Base-by-base conservation (phyloP, 2,329 filamentous ascomycete species). In the Epicoccum sorghinum region DNA sequence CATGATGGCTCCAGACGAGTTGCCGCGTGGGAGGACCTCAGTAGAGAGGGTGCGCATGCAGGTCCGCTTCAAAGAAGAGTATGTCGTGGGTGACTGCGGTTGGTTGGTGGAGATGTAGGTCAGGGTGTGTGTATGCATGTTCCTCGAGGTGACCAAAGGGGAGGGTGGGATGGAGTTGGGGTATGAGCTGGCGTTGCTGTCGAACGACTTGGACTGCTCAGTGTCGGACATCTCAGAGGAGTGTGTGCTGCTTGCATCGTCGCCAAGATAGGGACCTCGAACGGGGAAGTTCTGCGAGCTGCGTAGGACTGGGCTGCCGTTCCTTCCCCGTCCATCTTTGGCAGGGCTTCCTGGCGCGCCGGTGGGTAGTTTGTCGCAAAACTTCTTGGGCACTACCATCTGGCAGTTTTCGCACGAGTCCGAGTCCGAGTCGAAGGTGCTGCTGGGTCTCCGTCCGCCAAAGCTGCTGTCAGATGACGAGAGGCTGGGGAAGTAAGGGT, bases 91-190 rank as follows among this genome's bases (percentile, higher is more conserved):
- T 30, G 82, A 80, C 18, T 80, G 76, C 6, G 83, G 83, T 25
- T 82, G 81, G 48, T 80, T 81, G 30, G 82, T 79, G n/a, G 83
- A 83, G 39, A 85, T 76, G 66, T 85, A 86, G 57, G 80, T 84
- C 44, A 85, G 67, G 18, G 81, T 81, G 58, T 86, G 83, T 8
- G 80, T 80, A 60, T 86, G 83, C 57, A 67, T 67, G 52, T 65
- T 64, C 42, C 65, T 64, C 4, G 73, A 64, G 57, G 77, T 79
- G 50, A 76, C 79, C 45, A 75, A 59, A 46, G 73, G 70, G 9
- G 80, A 82, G 13, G 76, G 54, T 60, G 53, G 79, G 10, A 73
- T 62, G 7, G 73, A 73, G 54, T 67, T 64, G 10, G 71, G 65
- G 37, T 66, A 71, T 8, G 70, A 67, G 29, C 62, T 57, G 14